Base-by-base conservation (phyloP, 2,329 filamentous ascomycete species). In the Orbilia quercus region DNA sequence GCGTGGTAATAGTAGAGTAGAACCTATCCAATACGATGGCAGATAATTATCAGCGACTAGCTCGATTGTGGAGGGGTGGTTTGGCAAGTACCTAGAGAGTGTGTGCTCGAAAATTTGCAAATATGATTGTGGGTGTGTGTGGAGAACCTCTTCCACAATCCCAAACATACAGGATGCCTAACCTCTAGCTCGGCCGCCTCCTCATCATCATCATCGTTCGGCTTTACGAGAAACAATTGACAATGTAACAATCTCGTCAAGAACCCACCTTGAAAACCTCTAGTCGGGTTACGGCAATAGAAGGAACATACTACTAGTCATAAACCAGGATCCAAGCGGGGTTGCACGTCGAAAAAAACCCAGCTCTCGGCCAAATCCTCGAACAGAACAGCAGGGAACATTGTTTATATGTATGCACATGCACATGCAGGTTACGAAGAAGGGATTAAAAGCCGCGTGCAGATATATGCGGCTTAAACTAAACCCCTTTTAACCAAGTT, bases 11-110 rank as follows among this genome's bases (percentile, higher is more conserved):
- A n/a, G 40, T 4, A 7, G 3, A 16, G 5, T 36, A 5, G 18
- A 1, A 36, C 28, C 14, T 18, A 38, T 9, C 50, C 50, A 54
- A 36, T 54, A 54, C 31, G 12, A 54, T 54, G 7, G 16, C 50
- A 36, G 50, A 38, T 34, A 54, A 36, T 20, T 54, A 54, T 54
- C 50, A 54, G n/a, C 22, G 11, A 16, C 16, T 18, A 12, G 9
- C 22, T 31, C 38, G 12, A 45, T 9, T 20, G 20, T 36, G 16
- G 2, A 38, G 25, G 25, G 16, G 50, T 14, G 28, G 25, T 25
- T 6, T 7, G 25, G 16, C 11, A 20, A 18, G 28, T n/a, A n/a
- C n/a, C n/a, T n/a, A n/a, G n/a, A n/a, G n/a, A n/a, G 22, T 23
- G 22, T n/a, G 47, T 18, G 23, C 5, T 18, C 11, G 12, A 7